Evolutionary conservation across 768 basidiomycete genomes (phyloP).

Genomic region (Kwoniella sp.): DNA sequence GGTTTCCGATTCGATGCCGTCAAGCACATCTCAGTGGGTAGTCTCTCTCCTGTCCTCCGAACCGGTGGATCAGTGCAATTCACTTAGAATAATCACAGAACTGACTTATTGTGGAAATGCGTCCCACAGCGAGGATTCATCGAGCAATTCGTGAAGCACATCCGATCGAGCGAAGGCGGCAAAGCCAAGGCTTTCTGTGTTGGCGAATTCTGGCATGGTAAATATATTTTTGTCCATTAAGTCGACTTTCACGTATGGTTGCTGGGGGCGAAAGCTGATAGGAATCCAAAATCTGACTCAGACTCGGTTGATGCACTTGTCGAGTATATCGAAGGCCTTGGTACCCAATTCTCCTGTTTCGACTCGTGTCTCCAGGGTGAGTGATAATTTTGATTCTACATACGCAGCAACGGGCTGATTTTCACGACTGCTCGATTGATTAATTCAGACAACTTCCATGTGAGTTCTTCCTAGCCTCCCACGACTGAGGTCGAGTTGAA

Average conservation of each 20-base stretch:
- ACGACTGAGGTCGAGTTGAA: too few species aligned
- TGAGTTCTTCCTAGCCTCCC: too few species aligned
- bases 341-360: slow-evolving; percentile 75
- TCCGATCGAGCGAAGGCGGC: slow-evolving; percentile 56
- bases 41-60: not conserved
- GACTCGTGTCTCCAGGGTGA: slow-evolving; percentile 78
- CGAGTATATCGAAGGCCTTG: slow-evolving; percentile 51
- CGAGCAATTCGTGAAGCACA: slow-evolving; percentile 57
- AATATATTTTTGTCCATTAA: too few species aligned
- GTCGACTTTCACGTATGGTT: too few species aligned
- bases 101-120: too few species aligned
- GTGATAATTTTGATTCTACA: too few species aligned
- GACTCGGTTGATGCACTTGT: slow-evolving; percentile 50
- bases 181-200: slow-evolving; percentile 64
- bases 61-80: too few species aligned
- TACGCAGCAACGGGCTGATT: too few species aligned
- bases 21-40: slow-evolving; percentile 64
- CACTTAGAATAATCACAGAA: too few species aligned
- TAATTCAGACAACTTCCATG: slow-evolving; percentile 46
- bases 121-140: slow-evolving; percentile 59
- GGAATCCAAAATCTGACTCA: too few species aligned
- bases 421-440: not conserved
- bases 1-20: slow-evolving; percentile 90
- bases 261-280: too few species aligned
- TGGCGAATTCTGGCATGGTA: slow-evolving; percentile 81